Conservation (phyloP, 2,329 filamentous ascomycete genomes). For the Verticillium klebahnii region DNA sequence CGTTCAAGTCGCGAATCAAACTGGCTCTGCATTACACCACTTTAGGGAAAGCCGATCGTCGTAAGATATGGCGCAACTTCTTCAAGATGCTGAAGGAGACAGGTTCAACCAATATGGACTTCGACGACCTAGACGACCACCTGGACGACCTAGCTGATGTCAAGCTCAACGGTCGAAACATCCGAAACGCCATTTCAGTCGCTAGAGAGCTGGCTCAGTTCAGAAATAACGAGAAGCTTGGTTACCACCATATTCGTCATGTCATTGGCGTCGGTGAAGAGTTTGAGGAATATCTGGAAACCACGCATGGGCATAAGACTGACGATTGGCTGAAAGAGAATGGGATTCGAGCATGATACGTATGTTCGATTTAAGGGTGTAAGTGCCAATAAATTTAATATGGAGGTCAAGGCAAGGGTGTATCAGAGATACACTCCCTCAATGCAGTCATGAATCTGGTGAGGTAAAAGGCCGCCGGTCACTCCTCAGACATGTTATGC, state of each 20-base stretch:
- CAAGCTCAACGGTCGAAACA: not conserved
- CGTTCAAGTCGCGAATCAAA: conserved; percentile 30
- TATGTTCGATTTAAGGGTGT: too few species aligned
- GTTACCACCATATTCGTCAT: not conserved
- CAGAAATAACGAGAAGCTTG: not conserved
- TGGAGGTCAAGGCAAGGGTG: too few species aligned
- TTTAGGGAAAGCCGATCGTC: conserved; percentile 15
- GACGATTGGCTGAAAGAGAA: not conserved
- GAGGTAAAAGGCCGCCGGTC: too few species aligned
- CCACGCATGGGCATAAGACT: not conserved
- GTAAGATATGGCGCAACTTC: conserved; percentile 5
- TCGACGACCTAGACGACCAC: not conserved
- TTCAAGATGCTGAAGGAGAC: conserved; percentile 7
- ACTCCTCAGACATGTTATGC: too few species aligned
- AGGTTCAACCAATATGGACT: not conserved
- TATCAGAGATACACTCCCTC: too few species aligned
- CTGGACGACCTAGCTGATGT: not conserved
- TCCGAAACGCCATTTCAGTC: not conserved
- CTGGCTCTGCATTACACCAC: conserved; percentile 24
- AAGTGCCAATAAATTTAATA: too few species aligned
- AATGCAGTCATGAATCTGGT: too few species aligned
- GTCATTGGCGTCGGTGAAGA: not conserved
- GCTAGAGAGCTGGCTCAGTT: not conserved
- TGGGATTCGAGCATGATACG: not conserved
- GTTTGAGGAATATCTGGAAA: not conserved